A percentile compares a stretch with the other conserved stretches of the same genome.
Conservation (phyloP, 139 green algal genomes). For the Pseudopediastrum boryanum region DNA sequence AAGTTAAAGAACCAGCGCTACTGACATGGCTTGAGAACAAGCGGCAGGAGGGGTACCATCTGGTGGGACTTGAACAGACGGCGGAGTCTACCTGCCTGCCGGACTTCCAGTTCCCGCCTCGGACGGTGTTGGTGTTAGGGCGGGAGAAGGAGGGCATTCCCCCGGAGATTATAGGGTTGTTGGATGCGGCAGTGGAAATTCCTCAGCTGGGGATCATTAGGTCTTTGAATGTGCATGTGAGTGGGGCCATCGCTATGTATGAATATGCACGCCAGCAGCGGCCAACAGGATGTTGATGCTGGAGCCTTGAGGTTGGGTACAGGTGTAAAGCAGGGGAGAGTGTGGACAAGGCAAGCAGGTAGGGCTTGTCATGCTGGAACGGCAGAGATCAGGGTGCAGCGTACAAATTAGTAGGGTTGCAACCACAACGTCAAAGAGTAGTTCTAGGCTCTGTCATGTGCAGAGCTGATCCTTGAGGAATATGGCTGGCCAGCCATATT, state of each 20-base stretch:
- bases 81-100: constrained; percentile 63
- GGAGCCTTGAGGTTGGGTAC: no score
- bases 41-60: constrained; percentile 64
- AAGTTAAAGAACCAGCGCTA: constrained; percentile 71
- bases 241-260: constrained; percentile 82
- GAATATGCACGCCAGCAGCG: constrained; percentile 83
- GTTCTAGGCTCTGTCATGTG: no score
- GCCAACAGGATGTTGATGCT: not conserved
- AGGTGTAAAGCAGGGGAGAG: no score
- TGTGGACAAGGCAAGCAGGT: no score
- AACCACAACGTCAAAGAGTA: no score
- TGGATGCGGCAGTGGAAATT: constrained; percentile 92
- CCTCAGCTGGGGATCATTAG: constrained; percentile 89
- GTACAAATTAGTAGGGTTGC: no score
- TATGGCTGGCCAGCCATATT: no score
- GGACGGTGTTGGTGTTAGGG: constrained; percentile 84
- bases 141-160: constrained; percentile 87
- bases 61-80: constrained; percentile 94
- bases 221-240: constrained; percentile 94
- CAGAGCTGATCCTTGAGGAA: no score
- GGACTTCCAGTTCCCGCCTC: constrained; percentile 61
- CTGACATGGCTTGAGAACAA: constrained; percentile 68
- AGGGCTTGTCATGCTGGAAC: no score
- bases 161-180: constrained; percentile 58
- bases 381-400: no score